Evolutionary conservation across 176 grass and related monocot species (phyloP), one percentile per base, ranked within the genome.

Genomic region (Echinochloa phyllopogon): DNA sequence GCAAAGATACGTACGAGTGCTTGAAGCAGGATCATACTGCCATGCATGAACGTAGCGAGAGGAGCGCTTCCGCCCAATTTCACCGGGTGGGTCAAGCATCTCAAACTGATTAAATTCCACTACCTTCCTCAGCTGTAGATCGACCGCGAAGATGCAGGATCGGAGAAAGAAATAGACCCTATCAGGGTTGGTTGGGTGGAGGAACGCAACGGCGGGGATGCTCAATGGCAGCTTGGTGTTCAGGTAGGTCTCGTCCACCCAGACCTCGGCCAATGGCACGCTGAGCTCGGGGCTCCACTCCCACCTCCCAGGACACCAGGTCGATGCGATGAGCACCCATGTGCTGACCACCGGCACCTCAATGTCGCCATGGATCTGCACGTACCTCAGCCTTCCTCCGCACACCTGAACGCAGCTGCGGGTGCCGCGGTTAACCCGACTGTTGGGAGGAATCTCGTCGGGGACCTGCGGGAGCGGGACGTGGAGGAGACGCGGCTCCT

Each of bases 41-140:
- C 79, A 82, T 33, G 39, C 79, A 6, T 44, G 66, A n/a, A 82
- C 66, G 14, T 71, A 71, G 66, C 45, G 66, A 51, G 80, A 82
- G 55, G 66, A 69, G 8, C 51, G 50, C 52, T 21, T 14, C 37
- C 36, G 65, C 4, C 6, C 53, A n/a, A n/a, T n/a, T 44, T 8
- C 10, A 29, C 14, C 0, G 6, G 38, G 79, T 0, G 79, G 48
- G 21, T 25, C 65, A 5, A 37, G 65, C 79, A 81, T 69, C 6
- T 0, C 4, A 40, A 81, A 69, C 5, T 24, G 6, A 43, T 8
- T 23, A 36, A 17, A 68, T 24, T 52, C 63, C 63, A 68, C 78
- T 8, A 67, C 29, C 45, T 52, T 80, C 62, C 10, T 80, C 78
- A 33, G 62, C 18, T 37, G 48, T 2, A 81, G 63, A 49, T 81